These are phyloP conservation scores for Candida glucosophila DNA, from an alignment of 1,139 yeast genomes.

Conservation along the genomic window DNA sequence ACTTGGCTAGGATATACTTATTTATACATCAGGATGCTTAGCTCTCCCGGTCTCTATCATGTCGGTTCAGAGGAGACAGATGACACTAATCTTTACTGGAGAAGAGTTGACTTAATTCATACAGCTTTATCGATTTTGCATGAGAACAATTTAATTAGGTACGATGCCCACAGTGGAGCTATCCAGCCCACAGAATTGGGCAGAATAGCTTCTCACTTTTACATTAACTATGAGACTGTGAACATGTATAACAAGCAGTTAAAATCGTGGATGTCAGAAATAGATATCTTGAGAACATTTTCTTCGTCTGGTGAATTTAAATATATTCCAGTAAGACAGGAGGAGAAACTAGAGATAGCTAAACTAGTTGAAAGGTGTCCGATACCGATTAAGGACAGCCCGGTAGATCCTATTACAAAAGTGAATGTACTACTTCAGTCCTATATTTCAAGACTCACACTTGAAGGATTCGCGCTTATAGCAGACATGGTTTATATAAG, in stretches of 20 bases:
- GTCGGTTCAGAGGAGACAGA: constrained; percentile 60
- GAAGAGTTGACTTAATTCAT: constrained; percentile 62
- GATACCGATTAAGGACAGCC: constrained; percentile 69
- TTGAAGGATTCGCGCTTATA: constrained; percentile 86
- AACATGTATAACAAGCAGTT: constrained; percentile 51
- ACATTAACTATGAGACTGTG: constrained; percentile 71
- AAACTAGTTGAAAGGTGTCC: constrained; percentile 73
- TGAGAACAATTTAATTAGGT: constrained; percentile 48
- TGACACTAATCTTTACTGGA: constrained; percentile 36
- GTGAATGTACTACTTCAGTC: constrained; percentile 76
- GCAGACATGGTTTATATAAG: constrained; percentile 92
- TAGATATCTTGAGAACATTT: constrained; percentile 72
- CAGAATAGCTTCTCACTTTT: constrained; percentile 77
- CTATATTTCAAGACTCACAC: constrained; percentile 62
- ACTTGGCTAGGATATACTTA: constrained; percentile 79
- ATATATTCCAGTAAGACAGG: constrained; percentile 75
- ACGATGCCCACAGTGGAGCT: constrained; percentile 40
- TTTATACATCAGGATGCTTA: constrained; percentile 70
- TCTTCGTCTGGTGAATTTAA: constrained; percentile 80
- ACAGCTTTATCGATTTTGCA: constrained; percentile 61
- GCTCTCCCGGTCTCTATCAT: constrained; percentile 64
- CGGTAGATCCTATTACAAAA: constrained; percentile 71
- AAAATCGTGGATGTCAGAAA: constrained; percentile 55
- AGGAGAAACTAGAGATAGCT: constrained; percentile 68
- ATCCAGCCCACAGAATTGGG: constrained; percentile 67